Evolutionary conservation across 2,329 filamentous ascomycete species (phyloP).

Genomic region (Salinomyces thailandicus): DNA sequence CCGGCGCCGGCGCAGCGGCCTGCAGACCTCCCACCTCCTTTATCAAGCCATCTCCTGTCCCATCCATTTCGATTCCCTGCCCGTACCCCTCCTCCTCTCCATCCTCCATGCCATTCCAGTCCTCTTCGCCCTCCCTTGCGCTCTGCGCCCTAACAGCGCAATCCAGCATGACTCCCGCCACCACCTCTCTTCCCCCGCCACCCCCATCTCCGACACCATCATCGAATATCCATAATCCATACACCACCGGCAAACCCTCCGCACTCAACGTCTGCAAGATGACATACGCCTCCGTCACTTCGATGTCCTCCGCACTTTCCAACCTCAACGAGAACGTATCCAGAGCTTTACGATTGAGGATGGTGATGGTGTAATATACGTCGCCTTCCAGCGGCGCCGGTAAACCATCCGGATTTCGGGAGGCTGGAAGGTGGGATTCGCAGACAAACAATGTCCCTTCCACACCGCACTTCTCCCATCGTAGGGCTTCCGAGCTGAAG

Average conservation of each 20-base stretch:
- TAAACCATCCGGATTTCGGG: too few species aligned
- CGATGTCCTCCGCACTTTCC: constrained; percentile 32
- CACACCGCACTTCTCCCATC: constrained; percentile 76
- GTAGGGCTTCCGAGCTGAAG: constrained; percentile 53
- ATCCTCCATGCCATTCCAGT: not conserved
- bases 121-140: constrained; percentile 2
- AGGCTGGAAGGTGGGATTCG: constrained; percentile 44
- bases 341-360: constrained; percentile 38
- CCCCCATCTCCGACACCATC: constrained; percentile 37
- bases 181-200: constrained; percentile 33
- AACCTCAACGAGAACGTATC: constrained; percentile 39
- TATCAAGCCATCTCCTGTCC: not conserved
- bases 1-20: not conserved
- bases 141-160: constrained; percentile 42
- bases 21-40: not conserved
- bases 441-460: constrained; percentile 89
- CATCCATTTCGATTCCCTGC: not conserved
- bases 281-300: constrained; percentile 47
- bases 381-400: not conserved
- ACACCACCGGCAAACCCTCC: constrained; percentile 32
- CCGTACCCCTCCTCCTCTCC: not conserved
- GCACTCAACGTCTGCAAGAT: constrained; percentile 43
- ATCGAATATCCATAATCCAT: constrained; percentile 56
- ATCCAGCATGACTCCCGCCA: constrained; percentile 45
- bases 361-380: constrained; percentile 32